These are phyloP conservation scores for Apiospora phragmitis DNA, from an alignment of 2,329 filamentous ascomycete species.

Conservation along the genomic window DNA sequence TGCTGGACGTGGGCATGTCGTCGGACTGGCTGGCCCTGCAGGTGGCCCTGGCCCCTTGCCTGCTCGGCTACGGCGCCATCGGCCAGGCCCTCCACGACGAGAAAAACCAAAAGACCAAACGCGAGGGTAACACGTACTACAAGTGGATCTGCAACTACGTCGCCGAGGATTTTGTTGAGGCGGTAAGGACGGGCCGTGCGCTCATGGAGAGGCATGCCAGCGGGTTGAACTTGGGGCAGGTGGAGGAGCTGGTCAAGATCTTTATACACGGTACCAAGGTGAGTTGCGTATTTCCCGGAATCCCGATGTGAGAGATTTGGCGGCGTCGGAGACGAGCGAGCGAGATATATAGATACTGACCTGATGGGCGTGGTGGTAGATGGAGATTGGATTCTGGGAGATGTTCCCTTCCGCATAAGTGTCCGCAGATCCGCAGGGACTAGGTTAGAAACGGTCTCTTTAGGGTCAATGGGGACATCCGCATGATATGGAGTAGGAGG, in stretches of 20 bases:
- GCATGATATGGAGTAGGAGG: constrained; percentile 1
- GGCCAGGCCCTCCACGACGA: constrained; percentile 69
- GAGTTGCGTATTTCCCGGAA: constrained; percentile 29
- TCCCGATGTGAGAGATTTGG: neutral
- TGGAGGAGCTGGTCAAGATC: constrained; percentile 81
- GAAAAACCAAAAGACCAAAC: constrained; percentile 51
- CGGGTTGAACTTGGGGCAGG: constrained; percentile 70
- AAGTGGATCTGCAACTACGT: constrained; percentile 90
- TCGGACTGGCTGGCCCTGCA: constrained; percentile 88
- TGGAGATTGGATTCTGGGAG: constrained; percentile 57
- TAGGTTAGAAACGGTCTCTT: neutral
- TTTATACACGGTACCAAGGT: constrained; percentile 88
- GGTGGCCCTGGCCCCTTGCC: constrained; percentile 79
- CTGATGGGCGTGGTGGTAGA: constrained; percentile 32
- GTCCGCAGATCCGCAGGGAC: neutral
- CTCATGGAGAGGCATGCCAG: constrained; percentile 74
- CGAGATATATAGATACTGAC: constrained; percentile 15
- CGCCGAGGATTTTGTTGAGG: constrained; percentile 73
- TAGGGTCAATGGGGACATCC: neutral
- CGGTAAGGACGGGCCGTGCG: constrained; percentile 68
- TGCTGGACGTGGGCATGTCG: constrained; percentile 84
- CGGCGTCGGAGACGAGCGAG: neutral
- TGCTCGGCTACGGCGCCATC: constrained; percentile 85
- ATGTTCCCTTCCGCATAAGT: constrained; percentile 44
- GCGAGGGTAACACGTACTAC: constrained; percentile 76